A percentile compares a stretch with the other conserved stretches of the same genome.
Conservation (phyloP, 2,329 filamentous ascomycete genomes). For the Ceratocystis ficicola region DNA sequence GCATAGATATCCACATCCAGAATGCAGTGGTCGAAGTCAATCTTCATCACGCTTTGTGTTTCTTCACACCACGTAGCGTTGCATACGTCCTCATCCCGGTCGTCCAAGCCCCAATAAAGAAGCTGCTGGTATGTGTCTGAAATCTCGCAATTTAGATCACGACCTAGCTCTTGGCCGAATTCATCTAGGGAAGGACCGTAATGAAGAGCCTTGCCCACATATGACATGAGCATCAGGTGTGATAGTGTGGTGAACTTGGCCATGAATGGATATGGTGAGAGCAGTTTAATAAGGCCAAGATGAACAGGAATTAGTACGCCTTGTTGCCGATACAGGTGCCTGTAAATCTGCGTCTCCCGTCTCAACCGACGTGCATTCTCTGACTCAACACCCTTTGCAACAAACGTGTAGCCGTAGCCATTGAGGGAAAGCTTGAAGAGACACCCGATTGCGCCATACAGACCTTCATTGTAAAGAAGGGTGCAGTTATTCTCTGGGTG, state of each 20-base stretch:
- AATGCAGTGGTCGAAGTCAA: neutral
- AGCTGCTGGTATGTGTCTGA: neutral
- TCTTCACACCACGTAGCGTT: neutral
- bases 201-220: constrained; percentile 28
- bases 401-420: neutral
- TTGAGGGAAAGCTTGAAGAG: neutral
- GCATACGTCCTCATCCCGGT: neutral
- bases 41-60: neutral
- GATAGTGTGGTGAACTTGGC: neutral
- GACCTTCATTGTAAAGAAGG: neutral
- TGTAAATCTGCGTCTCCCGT: neutral
- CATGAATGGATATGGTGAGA: neutral
- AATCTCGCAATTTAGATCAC: neutral
- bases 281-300: neutral
- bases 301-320: neutral
- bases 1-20: no score
- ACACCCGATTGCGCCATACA: neutral
- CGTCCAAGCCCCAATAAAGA: neutral
- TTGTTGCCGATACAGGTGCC: neutral
- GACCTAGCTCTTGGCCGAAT: neutral
- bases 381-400: neutral
- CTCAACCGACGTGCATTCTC: neutral
- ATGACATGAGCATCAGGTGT: neutral
- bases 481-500: neutral
- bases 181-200: neutral